Conservation (phyloP, 768 basidiomycete species). For the Tricholoma furcatifolium region DNA sequence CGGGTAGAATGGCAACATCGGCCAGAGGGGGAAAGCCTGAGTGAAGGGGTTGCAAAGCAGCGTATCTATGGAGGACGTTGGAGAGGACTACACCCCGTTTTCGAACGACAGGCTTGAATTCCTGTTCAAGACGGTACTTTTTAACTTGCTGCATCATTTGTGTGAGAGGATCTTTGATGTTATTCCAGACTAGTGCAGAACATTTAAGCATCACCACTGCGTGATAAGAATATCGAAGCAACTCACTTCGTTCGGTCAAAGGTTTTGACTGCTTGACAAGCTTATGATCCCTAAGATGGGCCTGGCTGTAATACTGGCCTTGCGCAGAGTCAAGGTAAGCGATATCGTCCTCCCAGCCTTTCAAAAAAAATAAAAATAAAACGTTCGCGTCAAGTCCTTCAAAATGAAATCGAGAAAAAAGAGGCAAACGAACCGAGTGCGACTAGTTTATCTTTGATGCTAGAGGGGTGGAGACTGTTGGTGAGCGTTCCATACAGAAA, state of each 20-base stretch:
- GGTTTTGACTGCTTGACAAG: constrained; percentile 10
- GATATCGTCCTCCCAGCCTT: constrained; percentile 22
- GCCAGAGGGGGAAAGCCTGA: constrained; percentile 14
- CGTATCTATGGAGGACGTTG: constrained; percentile 8
- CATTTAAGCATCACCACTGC: background rate
- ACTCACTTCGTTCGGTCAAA: constrained; percentile 11
- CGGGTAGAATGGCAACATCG: constrained; percentile 13
- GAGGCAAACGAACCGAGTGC: constrained; percentile 4
- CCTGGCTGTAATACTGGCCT: background rate
- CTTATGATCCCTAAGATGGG: constrained; percentile 10
- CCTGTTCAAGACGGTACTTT: no score
- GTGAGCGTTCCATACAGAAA: background rate
- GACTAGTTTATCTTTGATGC: background rate
- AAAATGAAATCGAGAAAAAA: background rate
- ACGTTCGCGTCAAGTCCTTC: background rate
- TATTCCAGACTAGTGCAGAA: constrained; percentile 20
- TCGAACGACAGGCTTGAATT: no score
- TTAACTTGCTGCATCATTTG: no score
- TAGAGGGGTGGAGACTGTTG: background rate
- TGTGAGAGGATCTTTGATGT: constrained; percentile 19
- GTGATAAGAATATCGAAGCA: background rate
- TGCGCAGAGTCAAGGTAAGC: constrained; percentile 2
- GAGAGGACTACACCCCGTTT: no score
- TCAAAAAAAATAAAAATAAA: no score
- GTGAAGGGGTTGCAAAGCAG: constrained; percentile 9